Base-by-base conservation (phyloP, 2,329 filamentous ascomycete species). In the Trichophyton simii region DNA sequence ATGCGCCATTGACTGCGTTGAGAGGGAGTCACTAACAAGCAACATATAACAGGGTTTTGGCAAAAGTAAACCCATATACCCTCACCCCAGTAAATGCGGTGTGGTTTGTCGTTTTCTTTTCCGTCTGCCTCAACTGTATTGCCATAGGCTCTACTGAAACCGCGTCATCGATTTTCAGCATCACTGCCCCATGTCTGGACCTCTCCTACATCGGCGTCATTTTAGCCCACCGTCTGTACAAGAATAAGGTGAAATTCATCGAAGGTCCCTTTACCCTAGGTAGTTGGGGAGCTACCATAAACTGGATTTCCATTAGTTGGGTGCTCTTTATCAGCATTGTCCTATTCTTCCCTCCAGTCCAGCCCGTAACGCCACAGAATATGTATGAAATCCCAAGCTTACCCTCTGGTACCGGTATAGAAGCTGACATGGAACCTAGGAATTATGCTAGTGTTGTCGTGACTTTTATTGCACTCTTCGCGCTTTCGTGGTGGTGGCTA, bases 101-200 rank as follows among this genome's bases (percentile, higher is more conserved):
- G 60, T 86, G 83, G 83, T 79, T 85, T 57, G 81, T 85, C 52
- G 83, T 85, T 1, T 66, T 78, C 63, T 83, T 83, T 70, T 83
- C 82, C 64, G 68, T 73, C 58, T 66, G 75, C 62, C 76, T 83
- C 57, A 81, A 79, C 67, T 81, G 73, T 65, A 76, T 77, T 63
- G 75, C 74, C 41, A 75, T 77, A 50, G 75, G 74, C 25, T 76
- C 74, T 8, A 76, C 74, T 3, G 66, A 76, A 65, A 76, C 75
- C 2, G 73, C 74, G 41, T 75, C 76, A 0, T 77, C 78, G 0
- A 80, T 82, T 58, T 81, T 81, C 69, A 78, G 75, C 65, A 76
- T 82, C 68, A 81, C 79, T 0, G 79, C 80, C 0, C 79, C 79
- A 0, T 79, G 78, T 0, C 71, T 81, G 1, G 80, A 82, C 63